Percentiles rank a stretch among this genome's conserved stretches.
Conservation (phyloP, 1,284 basidiomycete genomes). For the Irpex lacteus region DNA sequence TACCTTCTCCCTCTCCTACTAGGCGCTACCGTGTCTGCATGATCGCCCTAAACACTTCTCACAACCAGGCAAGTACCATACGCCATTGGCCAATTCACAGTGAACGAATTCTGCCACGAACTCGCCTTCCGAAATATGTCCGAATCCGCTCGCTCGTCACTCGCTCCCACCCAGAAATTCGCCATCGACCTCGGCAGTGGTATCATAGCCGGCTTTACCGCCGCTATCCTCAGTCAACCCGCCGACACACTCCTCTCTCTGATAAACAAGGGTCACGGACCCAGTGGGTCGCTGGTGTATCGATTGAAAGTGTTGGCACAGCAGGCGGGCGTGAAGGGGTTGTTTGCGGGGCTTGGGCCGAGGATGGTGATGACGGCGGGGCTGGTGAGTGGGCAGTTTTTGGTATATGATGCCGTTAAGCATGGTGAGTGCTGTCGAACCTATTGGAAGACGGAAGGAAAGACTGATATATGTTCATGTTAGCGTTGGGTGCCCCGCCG, state of each 20-base stretch:
- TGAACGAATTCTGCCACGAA: slow-evolving; percentile 89
- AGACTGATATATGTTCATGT: background rate
- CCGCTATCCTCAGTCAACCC: slow-evolving; percentile 83
- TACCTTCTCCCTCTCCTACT: background rate
- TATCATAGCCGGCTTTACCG: slow-evolving; percentile 83
- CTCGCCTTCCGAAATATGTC: slow-evolving; percentile 69
- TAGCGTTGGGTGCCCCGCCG: slow-evolving; percentile 9
- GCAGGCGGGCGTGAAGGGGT: slow-evolving; percentile 60
- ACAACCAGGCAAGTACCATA: slow-evolving; percentile 75
- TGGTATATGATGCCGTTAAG: slow-evolving; percentile 76
- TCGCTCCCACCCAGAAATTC: slow-evolving; percentile 57
- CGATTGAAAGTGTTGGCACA: slow-evolving; percentile 53
- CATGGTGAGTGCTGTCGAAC: slow-evolving; percentile 38
- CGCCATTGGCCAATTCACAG: slow-evolving; percentile 84
- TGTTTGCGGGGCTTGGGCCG: slow-evolving; percentile 84
- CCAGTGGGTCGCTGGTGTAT: slow-evolving; percentile 67
- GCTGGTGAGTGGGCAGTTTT: slow-evolving; percentile 75
- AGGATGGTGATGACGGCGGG: slow-evolving; percentile 87
- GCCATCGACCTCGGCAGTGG: slow-evolving; percentile 78
- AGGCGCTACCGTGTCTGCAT: too few species aligned
- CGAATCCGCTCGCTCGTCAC: slow-evolving; percentile 58
- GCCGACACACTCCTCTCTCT: slow-evolving; percentile 71
- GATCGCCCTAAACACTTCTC: background rate
- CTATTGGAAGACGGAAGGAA: background rate
- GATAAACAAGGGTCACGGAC: slow-evolving; percentile 88